Conservation (phyloP, 2,329 filamentous ascomycete species). For the Chalaropsis ovoidea region DNA sequence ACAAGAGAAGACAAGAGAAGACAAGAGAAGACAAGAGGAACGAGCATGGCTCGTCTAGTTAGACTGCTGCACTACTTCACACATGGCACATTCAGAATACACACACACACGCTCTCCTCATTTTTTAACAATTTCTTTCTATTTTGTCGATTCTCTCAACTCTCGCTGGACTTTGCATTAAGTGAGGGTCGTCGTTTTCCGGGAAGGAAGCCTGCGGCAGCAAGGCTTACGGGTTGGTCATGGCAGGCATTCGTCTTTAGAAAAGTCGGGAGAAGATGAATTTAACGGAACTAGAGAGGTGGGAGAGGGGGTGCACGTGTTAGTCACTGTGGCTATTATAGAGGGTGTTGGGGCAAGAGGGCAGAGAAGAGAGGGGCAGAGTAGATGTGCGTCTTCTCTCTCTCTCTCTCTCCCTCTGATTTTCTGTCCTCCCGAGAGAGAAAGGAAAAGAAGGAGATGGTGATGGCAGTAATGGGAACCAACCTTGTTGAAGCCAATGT, state of each 20-base stretch:
- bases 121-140: constrained; percentile 26
- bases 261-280: constrained; percentile 25
- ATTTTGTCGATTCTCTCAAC: constrained; percentile 25
- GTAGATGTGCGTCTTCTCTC: neutral
- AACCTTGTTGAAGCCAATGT: constrained; percentile 66
- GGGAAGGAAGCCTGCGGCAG: constrained; percentile 7
- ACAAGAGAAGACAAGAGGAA: too few species aligned
- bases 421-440: neutral
- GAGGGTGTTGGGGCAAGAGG: neutral
- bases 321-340: constrained; percentile 7
- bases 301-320: neutral
- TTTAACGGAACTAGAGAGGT: constrained; percentile 24
- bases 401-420: neutral
- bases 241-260: constrained; percentile 25
- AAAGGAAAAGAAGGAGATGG: neutral
- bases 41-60: too few species aligned
- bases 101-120: neutral
- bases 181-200: constrained; percentile 23
- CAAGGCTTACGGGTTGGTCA: constrained; percentile 21
- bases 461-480: constrained; percentile 27
- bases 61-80: neutral
- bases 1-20: too few species aligned
- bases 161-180: constrained; percentile 24
- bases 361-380: neutral
- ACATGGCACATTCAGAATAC: neutral